A percentile compares a stretch with the other conserved stretches of the same genome.
Evolutionary conservation across 352 stramenopile species (phyloP).

Genomic region (Phytopythium aichiense): DNA sequence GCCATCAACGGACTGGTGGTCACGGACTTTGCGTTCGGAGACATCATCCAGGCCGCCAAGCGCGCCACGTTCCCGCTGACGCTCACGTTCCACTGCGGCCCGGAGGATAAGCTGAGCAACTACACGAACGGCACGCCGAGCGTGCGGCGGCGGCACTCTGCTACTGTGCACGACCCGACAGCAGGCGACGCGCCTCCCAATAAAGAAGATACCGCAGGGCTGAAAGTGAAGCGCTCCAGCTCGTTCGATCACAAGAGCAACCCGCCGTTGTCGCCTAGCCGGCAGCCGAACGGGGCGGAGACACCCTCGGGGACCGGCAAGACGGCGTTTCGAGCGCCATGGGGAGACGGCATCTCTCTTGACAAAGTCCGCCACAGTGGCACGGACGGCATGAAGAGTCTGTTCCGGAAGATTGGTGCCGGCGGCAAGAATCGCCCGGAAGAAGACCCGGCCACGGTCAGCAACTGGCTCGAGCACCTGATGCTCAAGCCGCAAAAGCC

Average conservation of each 20-base stretch:
- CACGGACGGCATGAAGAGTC: slow-evolving; percentile 66
- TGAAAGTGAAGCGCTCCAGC: slow-evolving; percentile 32
- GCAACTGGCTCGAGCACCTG: slow-evolving; percentile 56
- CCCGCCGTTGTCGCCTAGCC: slow-evolving; percentile 12
- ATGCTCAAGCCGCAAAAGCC: slow-evolving; percentile 39
- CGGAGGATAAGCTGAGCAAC: slow-evolving; percentile 13
- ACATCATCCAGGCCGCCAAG: slow-evolving; percentile 68
- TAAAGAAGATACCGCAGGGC: not conserved
- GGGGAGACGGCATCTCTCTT: slow-evolving; percentile 39
- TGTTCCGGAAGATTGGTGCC: slow-evolving; percentile 67
- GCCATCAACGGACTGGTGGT: slow-evolving; percentile 60
- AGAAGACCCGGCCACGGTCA: slow-evolving; percentile 56
- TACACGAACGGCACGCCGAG: slow-evolving; percentile 22
- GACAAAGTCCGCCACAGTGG: slow-evolving; percentile 59
- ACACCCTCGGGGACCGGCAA: slow-evolving; percentile 26
- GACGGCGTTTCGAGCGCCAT: slow-evolving; percentile 17
- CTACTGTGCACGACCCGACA: slow-evolving; percentile 3
- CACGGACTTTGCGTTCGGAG: slow-evolving; percentile 48
- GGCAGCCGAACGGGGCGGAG: slow-evolving; percentile 7
- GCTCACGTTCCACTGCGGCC: slow-evolving; percentile 54
- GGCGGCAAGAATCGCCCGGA: slow-evolving; percentile 43
- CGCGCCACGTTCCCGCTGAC: slow-evolving; percentile 60
- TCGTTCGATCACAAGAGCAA: slow-evolving; percentile 52
- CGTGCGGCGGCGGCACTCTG: slow-evolving; percentile 4
- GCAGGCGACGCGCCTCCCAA: not conserved